A percentile compares a stretch with the other conserved stretches of the same genome.
phyloP scores from a whole-genome alignment of 805 yeast genomes.

The Sugiyamaella marilandica region DNA sequence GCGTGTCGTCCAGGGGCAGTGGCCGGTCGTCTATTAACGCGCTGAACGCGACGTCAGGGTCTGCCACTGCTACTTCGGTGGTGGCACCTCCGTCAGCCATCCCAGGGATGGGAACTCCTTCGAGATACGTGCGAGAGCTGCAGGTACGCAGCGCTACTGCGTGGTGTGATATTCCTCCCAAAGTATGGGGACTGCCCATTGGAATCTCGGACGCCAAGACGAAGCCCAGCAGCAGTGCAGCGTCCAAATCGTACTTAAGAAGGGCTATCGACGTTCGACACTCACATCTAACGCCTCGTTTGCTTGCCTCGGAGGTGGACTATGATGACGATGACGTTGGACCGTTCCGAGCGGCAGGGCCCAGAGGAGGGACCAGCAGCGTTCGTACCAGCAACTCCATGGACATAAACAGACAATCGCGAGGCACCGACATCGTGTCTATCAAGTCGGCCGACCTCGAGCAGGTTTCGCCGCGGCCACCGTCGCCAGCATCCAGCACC shows the following conservation, averaged over 20 bases:
- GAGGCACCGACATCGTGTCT: neutral
- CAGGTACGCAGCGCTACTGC: conserved; percentile 28
- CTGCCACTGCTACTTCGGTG: conserved; percentile 10
- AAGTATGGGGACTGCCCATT: conserved; percentile 28
- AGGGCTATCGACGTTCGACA: conserved; percentile 36
- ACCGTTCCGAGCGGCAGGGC: neutral
- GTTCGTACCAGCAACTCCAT: conserved; percentile 5
- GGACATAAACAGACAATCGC: neutral
- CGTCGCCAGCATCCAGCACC: conserved; percentile 22
- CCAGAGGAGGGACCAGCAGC: conserved; percentile 3
- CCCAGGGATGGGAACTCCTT: conserved; percentile 31
- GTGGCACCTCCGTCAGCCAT: conserved; percentile 15
- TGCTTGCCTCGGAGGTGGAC: conserved; percentile 72
- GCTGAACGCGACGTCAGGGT: conserved; percentile 4
- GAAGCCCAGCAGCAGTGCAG: conserved; percentile 1
- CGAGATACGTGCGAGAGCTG: conserved; percentile 30
- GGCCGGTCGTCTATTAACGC: neutral
- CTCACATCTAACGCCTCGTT: conserved; percentile 46
- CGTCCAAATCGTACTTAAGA: conserved; percentile 23
- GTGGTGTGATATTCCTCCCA: conserved; percentile 26
- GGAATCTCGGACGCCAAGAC: conserved; percentile 21
- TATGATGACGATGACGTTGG: conserved; percentile 43
- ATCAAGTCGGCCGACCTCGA: conserved; percentile 3
- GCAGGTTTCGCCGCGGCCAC: neutral
- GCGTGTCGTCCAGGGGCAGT: conserved; percentile 13